Base-by-base conservation (phyloP, 169 alveolate genomes). In the Cardiosporidium cionae region DNA sequence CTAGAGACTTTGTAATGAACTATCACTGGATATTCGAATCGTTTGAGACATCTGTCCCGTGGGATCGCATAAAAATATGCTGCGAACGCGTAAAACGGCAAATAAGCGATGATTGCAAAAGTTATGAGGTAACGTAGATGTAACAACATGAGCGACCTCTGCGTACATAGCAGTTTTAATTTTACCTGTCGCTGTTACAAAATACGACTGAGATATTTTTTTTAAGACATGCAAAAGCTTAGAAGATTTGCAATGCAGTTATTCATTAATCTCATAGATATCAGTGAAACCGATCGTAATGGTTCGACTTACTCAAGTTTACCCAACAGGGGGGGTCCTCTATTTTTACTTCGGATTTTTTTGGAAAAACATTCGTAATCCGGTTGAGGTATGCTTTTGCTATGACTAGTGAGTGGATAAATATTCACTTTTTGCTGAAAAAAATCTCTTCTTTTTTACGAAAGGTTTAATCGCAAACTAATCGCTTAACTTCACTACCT, bases 291-390 rank as follows among this genome's bases (percentile, higher is more conserved):
- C 89, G 27, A 80, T 88, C 52, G 81, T 88, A 29, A 81, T 89
- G 52, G 74, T 80, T 68, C 81, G 95, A 76, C 88, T 90, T 66
- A 84, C 93, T 53, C 87, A 90, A 76, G 82, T 87, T 28, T 90
- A 90, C 77, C 92, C 86, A 74, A 81, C 91, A 58, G 95, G 95
- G 31, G 90, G 88, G 32, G 85, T 87, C 35, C 84, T 90, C 74
- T 90, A 90, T 76, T 83, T 90, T 52, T 90, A 90, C 85, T 87
- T 90, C 65, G 93, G 91, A 2, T 86, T 86, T 53, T 66, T 62
- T 28, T 79, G 77, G 58, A 63, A 65, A 27, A 91, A 88, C 29
- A 53, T 85, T 5, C 68, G 70, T 32, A 78, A 83, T 54, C 93
- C 91, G 31, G 83, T 87, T 62, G 36, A 79, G 79, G 79, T 72